phyloP scores from a whole-genome alignment of 495 filamentous ascomycete genomes.

The Aspergillus cavernicola region DNA sequence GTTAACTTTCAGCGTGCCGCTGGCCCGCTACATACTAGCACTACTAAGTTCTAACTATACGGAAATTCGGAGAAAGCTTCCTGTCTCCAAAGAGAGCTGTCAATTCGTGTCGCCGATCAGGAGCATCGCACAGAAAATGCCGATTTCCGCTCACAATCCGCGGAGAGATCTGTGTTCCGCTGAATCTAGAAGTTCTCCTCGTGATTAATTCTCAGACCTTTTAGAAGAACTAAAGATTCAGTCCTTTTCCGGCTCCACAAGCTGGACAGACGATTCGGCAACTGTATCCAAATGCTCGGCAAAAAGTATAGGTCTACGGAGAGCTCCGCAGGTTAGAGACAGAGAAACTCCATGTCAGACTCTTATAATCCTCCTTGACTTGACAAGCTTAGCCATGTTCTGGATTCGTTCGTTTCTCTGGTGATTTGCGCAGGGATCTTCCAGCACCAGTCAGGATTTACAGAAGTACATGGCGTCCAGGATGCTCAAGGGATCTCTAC shows the following conservation, averaged over 20 bases:
- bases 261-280: constrained; percentile 21
- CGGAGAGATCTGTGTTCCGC: neutral
- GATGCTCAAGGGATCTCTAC: neutral
- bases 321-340: too few species aligned
- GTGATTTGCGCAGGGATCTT: constrained; percentile 17
- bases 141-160: constrained; percentile 4
- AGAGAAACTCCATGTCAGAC: neutral
- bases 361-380: neutral
- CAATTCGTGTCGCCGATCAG: constrained; percentile 21
- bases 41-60: too few species aligned
- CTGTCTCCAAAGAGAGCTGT: constrained; percentile 4
- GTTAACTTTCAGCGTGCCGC: neutral
- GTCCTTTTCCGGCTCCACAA: constrained; percentile 18
- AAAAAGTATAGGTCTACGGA: too few species aligned
- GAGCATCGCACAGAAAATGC: constrained; percentile 18
- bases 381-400: neutral
- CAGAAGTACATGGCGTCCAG: neutral
- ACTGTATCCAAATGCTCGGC: neutral
- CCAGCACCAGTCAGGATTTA: neutral
- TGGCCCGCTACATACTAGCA: too few species aligned
- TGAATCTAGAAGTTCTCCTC: neutral
- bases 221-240: constrained; percentile 2
- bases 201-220: neutral
- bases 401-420: neutral
- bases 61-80: neutral